A percentile compares a stretch with the other conserved stretches of the same genome.
phyloP scores from a whole-genome alignment of 2,329 filamentous ascomycete species.

The Orbilia quercus region DNA sequence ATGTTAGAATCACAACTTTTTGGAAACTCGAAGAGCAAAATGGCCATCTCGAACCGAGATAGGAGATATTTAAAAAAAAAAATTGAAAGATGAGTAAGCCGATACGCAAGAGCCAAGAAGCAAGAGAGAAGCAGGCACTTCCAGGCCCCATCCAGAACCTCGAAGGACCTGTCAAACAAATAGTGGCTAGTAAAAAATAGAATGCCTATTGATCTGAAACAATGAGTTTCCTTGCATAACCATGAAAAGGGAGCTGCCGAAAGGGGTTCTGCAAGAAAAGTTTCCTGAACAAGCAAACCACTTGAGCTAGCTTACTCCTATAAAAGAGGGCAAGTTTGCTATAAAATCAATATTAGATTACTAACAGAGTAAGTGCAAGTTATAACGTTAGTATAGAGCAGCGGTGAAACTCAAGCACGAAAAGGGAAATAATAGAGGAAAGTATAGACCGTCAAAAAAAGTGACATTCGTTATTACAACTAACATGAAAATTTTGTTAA shows the following conservation, averaged over 20 bases:
- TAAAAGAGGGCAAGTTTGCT: no score
- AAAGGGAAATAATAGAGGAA: background rate
- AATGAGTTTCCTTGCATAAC: no score
- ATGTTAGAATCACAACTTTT: background rate
- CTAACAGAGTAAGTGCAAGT: no score
- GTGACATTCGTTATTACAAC: constrained; percentile 35
- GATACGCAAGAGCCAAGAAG: background rate
- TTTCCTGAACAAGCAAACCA: no score
- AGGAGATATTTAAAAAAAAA: background rate
- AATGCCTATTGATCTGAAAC: background rate
- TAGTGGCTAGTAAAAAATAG: constrained; percentile 13
- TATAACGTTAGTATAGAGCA: no score
- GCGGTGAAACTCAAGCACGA: no score
- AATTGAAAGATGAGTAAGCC: background rate
- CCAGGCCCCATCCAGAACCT: no score
- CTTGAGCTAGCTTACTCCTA: no score
- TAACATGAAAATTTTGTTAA: constrained; percentile 20
- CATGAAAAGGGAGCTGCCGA: no score
- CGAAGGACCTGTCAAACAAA: constrained; percentile 12
- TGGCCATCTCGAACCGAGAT: constrained; percentile 1
- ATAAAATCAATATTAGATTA: no score
- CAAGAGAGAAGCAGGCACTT: no score
- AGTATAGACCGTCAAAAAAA: background rate
- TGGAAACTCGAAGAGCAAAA: constrained; percentile 5
- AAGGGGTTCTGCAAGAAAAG: no score